Evolutionary conservation across 1,284 basidiomycete species (phyloP), one percentile per base, ranked within the genome.

Genomic region (Trichosporon ovoides): DNA sequence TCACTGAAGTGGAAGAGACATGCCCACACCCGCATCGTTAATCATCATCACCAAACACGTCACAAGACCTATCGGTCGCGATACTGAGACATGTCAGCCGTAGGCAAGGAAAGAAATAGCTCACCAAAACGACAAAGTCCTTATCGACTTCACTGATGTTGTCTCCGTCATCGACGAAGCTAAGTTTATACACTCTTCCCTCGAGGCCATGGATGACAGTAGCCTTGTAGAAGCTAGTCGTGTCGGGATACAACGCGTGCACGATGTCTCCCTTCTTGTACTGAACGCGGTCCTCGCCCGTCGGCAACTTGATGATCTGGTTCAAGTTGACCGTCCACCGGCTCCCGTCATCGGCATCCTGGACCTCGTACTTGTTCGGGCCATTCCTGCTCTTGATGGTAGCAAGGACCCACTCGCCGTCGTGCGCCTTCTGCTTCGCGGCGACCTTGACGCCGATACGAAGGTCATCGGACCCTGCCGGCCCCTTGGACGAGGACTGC

Each of bases 161-260:
- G 19, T 66, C 70, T 50, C 71, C 73, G 62, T 78, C 77, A 55
- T 77, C 77, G 6, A 75, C 73, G 54, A 78, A 78, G 11, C 60
- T 34, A 19, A 78, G 59, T n/a, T 66, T 57, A 53, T 78, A 78
- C 48, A 61, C 36, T 5, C 43, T 22, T 31, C 43, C 43, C 43
- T 48, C 24, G 24, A 48, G 43, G 22, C 43, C 43, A 19, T 57
- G 43, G 1, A 77, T 63, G 52, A 81, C 77, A 0, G 71, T 72
- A 2, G 79, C 80, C 7, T 70, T 68, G 66, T 82, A 82, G 64
- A 82, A 81, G 0, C 73, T 71, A 0, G 80, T 81, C 10, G 81
- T 82, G 38, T 81, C 80, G 9, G 81, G 81, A 55, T 81, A 82
- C 20, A 80, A 66, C 0, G 76, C 80, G 51, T 81, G 70, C 37